Conservation (phyloP, 2,329 filamentous ascomycete genomes). For the Calonectria fujianensis region DNA sequence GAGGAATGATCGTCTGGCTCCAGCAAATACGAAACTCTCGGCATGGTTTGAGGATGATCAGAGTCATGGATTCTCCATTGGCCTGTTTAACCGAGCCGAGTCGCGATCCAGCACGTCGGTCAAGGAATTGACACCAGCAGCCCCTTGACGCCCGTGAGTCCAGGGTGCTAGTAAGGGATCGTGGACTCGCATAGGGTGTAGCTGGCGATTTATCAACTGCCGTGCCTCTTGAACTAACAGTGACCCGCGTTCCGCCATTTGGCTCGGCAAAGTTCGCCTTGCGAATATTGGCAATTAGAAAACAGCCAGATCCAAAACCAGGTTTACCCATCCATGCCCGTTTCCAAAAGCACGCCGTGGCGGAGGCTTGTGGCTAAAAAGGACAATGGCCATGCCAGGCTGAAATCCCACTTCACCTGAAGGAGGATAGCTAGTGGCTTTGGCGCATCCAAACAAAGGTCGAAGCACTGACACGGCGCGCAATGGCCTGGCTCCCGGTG, state of each 20-base stretch:
- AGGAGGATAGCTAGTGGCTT: conserved; percentile 1
- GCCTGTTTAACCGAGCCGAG: conserved; percentile 4
- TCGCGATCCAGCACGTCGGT: background rate
- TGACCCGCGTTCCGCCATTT: background rate
- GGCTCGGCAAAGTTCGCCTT: background rate
- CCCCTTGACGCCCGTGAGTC: background rate
- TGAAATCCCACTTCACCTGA: conserved; percentile 3
- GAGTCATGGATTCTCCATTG: conserved; percentile 10
- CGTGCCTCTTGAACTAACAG: background rate
- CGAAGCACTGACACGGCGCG: background rate
- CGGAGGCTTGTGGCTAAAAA: background rate
- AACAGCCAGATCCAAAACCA: background rate
- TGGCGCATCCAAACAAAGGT: background rate
- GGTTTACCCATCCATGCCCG: background rate
- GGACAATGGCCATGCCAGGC: background rate
- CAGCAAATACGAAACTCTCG: conserved; percentile 3
- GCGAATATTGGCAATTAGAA: background rate
- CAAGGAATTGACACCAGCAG: background rate
- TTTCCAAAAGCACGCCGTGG: background rate
- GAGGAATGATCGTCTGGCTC: background rate
- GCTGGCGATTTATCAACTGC: background rate
- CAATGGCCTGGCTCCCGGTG: conserved; percentile 3
- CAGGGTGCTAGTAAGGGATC: background rate
- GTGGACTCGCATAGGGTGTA: background rate
- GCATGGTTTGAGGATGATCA: background rate